Evolutionary conservation across 1,284 basidiomycete genomes (phyloP), one percentile per base, ranked within the genome.

Genomic region (Rhodotorula glutinis): DNA sequence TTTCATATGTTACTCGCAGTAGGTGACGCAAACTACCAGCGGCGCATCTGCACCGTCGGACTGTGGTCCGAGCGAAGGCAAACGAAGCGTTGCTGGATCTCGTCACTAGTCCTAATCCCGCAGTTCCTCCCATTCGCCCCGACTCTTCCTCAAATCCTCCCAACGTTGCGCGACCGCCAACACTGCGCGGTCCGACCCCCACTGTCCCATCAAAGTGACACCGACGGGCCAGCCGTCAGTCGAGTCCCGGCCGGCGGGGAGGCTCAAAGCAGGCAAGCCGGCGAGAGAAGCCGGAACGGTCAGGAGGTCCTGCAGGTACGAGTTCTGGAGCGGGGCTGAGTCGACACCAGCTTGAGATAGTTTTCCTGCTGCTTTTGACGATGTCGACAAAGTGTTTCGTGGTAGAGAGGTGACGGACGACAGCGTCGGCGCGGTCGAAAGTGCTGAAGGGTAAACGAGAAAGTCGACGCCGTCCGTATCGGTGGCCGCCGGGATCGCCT

Each of bases 201-300:
- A 98, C 75, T 93, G 92, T 2, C 91, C 88, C 0, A 90, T 87
- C 21, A 97, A 75, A 69, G 89, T 92, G 40, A 92, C 81, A 0
- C 94, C 94, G 0, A 95, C 82, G 0, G 93, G 93, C 90, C 90
- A 93, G 1, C 85, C 87, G 69, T 88, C 85, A 1, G 77, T 46
- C 76, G 25, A 78, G 82, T 27, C 62, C 58, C 27, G 65, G 13
- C 80, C 80, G 3, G 83, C 82, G 0, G 94, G 92, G 1, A 97
- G 83, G 57, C 83, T 88, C 56, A 97, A 75, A 0, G 88, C 89
- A 0, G 94, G 93, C 33, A 98, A 74, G 0, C 94, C 93, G 0
- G 91, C 92, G 44, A 98, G 81, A 2, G 89, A 92, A 2, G 92
- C 92, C 1, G 93, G 91, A 0, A 95, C 91, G 0, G 92, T 96